Evolutionary conservation across 2,329 filamentous ascomycete species (phyloP), one percentile per base, ranked within the genome.

Genomic region (Cladosporium colombiae): DNA sequence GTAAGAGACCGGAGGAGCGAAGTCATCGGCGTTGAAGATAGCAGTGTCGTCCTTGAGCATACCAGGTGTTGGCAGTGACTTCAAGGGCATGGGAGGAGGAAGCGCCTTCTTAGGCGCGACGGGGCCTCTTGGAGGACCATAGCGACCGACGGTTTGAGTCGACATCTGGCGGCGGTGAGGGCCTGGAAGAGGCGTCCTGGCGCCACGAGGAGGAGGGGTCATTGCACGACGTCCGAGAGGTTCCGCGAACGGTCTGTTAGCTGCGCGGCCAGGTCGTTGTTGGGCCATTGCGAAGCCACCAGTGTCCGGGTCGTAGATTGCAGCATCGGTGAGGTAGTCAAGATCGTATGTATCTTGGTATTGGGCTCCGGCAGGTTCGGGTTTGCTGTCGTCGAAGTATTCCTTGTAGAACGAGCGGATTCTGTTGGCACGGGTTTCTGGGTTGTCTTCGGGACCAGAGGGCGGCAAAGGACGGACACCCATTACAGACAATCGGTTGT

Each of bases 371-470:
- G 68, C 73, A 14, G 76, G 76, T 50, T 79, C 80, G 2, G 80
- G 78, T 75, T 88, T 91, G 66, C 83, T 87, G 50, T 97, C 94
- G 70, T 98, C 95, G 73, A 99, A 99, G 81, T 99, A 99, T 77
- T 99, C 95, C 82, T 97, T 97, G 83, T 99, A 99, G 82, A 99
- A 99, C 4, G 95, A 99, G 77, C 95, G 88, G 71, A 99, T 99
- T 66, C 95, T 89, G 82, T 97, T 98, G 69, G 95, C 95, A 73
- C 95, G 88, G 74, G 94, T 89, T 78, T 98, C 95, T 0, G 95
- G 93, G 76, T 97, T 94, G 75, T 98, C 95, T 3, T 89, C 87
- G 69, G 96, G 91, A 74, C 93, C 89, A 40, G 64, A 21, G 40
- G 93, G 92, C 5, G 95, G 95, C 68, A 99, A 84, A 25, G 95